Evolutionary conservation across 495 filamentous ascomycete genomes (phyloP).

Genomic region (Thermothielavioides terrestris): DNA sequence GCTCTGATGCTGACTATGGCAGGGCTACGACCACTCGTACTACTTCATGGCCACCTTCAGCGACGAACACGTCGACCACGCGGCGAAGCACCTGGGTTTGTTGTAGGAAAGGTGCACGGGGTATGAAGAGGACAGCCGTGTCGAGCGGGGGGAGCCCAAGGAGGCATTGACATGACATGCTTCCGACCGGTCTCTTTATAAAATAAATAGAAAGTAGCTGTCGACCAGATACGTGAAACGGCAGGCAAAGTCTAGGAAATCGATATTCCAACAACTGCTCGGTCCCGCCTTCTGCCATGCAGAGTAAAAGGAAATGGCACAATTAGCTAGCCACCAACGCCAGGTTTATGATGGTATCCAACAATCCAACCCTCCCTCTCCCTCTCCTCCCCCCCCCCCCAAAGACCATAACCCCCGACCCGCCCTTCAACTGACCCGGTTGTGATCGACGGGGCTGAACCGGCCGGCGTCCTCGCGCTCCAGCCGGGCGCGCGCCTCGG

Average conservation of each 20-base stretch:
- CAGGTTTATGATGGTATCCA: background rate
- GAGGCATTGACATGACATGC: no score
- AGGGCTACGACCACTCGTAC: slow-evolving; percentile 95
- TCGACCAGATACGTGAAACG: no score
- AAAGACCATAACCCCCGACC: background rate
- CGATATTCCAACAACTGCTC: no score
- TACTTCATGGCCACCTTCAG: slow-evolving; percentile 86
- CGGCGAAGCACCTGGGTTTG: slow-evolving; percentile 64
- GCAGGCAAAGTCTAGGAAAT: no score
- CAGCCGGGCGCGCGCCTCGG: slow-evolving; percentile 29
- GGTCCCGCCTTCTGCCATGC: background rate
- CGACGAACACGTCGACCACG: slow-evolving; percentile 83
- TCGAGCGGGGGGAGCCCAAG: no score
- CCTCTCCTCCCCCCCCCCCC: background rate
- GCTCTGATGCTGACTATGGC: slow-evolving; percentile 3
- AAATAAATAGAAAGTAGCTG: no score
- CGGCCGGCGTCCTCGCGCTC: background rate
- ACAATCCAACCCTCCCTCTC: background rate
- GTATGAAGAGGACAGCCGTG: no score
- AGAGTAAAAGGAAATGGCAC: background rate
- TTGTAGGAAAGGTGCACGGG: background rate
- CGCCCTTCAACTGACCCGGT: slow-evolving; percentile 6
- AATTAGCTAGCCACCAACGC: background rate
- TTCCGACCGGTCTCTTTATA: no score
- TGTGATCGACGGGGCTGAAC: slow-evolving; percentile 8